Evolutionary conservation across 2,329 filamentous ascomycete species (phyloP).

Genomic region (Hypoxylon sp.): DNA sequence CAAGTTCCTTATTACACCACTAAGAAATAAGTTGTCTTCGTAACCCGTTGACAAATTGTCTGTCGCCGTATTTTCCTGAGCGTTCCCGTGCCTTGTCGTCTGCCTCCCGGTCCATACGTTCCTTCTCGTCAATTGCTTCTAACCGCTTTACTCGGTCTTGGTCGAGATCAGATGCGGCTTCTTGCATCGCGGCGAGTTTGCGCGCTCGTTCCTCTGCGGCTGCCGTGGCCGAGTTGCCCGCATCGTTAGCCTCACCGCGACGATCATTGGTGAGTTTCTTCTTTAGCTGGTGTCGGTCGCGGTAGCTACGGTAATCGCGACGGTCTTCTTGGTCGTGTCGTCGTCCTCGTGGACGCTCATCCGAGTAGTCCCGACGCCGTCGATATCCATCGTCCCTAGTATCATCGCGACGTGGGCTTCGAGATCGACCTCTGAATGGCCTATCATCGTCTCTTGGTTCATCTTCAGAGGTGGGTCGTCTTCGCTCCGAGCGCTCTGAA

Average conservation of each 20-base stretch:
- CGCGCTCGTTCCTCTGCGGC: slow-evolving; percentile 67
- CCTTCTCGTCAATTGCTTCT: slow-evolving; percentile 72
- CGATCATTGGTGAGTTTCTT: slow-evolving; percentile 42
- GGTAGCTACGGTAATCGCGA: slow-evolving; percentile 46
- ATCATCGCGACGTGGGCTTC: slow-evolving; percentile 49
- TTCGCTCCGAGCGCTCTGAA: slow-evolving; percentile 39
- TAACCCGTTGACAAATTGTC: slow-evolving; percentile 72
- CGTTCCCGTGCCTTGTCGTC: slow-evolving; percentile 72
- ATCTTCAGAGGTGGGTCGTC: slow-evolving; percentile 39
- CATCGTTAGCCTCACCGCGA: slow-evolving; percentile 35
- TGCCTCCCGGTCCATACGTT: slow-evolving; percentile 71
- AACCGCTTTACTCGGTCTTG: slow-evolving; percentile 76
- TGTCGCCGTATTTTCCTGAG: slow-evolving; percentile 71
- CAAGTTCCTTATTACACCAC: background rate
- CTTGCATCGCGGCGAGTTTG: slow-evolving; percentile 79
- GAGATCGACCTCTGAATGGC: slow-evolving; percentile 48
- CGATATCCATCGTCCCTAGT: slow-evolving; percentile 49
- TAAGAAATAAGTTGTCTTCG: slow-evolving; percentile 63
- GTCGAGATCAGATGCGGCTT: slow-evolving; percentile 76
- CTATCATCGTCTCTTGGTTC: slow-evolving; percentile 37
- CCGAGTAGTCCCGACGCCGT: slow-evolving; percentile 49
- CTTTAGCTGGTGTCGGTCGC: slow-evolving; percentile 40
- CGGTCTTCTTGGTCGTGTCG: slow-evolving; percentile 43
- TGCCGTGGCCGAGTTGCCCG: slow-evolving; percentile 26
- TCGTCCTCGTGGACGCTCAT: slow-evolving; percentile 41